Evolutionary conservation across 1,284 basidiomycete genomes (phyloP).

Genomic region (Rhizopogon hawkerae): DNA sequence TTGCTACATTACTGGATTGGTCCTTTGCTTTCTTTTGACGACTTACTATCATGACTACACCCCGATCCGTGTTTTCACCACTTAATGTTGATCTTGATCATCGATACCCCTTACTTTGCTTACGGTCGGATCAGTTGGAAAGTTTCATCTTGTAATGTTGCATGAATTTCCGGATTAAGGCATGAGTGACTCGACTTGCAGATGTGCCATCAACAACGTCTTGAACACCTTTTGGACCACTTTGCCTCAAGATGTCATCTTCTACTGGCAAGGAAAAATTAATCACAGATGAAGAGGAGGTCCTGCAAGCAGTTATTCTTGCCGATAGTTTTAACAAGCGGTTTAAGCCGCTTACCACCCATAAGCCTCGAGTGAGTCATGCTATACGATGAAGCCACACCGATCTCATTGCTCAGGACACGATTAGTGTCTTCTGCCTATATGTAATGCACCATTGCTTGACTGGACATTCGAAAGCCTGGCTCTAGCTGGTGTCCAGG

Average conservation of each 20-base stretch:
- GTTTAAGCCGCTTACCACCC: constrained; percentile 79
- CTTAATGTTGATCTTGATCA: constrained; percentile 32
- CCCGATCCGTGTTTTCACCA: constrained; percentile 35
- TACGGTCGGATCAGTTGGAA: constrained; percentile 24
- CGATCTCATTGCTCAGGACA: constrained; percentile 15
- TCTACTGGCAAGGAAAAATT: constrained; percentile 50
- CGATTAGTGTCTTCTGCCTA: constrained; percentile 78
- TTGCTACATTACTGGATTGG: constrained; percentile 58
- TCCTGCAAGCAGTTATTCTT: constrained; percentile 86
- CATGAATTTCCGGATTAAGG: constrained; percentile 1
- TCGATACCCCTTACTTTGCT: constrained; percentile 28
- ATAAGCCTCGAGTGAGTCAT: constrained; percentile 66
- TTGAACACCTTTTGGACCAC: not conserved
- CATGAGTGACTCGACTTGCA: constrained; percentile 19
- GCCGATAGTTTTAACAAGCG: constrained; percentile 94
- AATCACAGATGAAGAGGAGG: constrained; percentile 63
- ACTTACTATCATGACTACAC: constrained; percentile 40
- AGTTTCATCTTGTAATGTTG: constrained; percentile 50
- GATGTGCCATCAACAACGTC: not conserved
- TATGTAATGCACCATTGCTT: constrained; percentile 89
- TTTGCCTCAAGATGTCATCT: constrained; percentile 38
- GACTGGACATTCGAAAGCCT: constrained; percentile 97
- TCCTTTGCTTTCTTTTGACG: constrained; percentile 36
- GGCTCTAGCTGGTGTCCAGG: constrained; percentile 85
- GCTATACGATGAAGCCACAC: constrained; percentile 1